Evolutionary conservation across 768 basidiomycete species (phyloP).

Genomic region (Kwoniella botswanensis): DNA sequence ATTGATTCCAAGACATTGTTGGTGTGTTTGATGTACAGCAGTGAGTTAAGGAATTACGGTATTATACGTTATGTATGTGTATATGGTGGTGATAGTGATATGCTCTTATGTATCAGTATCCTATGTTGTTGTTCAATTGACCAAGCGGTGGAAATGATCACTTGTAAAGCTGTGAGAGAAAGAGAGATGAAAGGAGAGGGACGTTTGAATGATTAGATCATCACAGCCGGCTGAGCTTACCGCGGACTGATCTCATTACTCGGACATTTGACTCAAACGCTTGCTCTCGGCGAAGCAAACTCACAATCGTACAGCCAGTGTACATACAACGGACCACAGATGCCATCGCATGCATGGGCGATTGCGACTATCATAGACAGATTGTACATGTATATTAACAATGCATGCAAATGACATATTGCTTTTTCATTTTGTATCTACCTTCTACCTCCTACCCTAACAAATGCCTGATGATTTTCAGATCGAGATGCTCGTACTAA

Average conservation of each 20-base stretch:
- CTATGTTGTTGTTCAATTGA: background rate
- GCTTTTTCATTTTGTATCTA: background rate
- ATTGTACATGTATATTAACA: background rate
- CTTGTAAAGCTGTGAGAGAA: background rate
- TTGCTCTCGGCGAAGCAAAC: background rate
- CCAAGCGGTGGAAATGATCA: background rate
- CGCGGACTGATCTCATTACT: background rate
- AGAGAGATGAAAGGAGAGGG: background rate
- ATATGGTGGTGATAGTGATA: background rate
- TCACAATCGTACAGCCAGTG: background rate
- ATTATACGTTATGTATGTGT: background rate
- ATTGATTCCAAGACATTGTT: conserved; percentile 51
- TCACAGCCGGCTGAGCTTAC: background rate
- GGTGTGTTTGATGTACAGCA: background rate
- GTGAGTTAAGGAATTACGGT: too few species aligned
- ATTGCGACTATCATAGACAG: background rate
- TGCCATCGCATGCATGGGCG: too few species aligned
- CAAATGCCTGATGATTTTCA: background rate
- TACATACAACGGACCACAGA: background rate
- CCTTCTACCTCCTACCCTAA: background rate
- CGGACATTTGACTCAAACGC: background rate
- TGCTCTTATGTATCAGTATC: background rate
- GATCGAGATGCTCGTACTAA: too few species aligned
- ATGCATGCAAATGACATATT: background rate
- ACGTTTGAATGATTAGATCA: background rate